These are phyloP conservation scores for Vigna nakashimae DNA, from an alignment of 306 rosid genomes.

Conservation along the genomic window DNA sequence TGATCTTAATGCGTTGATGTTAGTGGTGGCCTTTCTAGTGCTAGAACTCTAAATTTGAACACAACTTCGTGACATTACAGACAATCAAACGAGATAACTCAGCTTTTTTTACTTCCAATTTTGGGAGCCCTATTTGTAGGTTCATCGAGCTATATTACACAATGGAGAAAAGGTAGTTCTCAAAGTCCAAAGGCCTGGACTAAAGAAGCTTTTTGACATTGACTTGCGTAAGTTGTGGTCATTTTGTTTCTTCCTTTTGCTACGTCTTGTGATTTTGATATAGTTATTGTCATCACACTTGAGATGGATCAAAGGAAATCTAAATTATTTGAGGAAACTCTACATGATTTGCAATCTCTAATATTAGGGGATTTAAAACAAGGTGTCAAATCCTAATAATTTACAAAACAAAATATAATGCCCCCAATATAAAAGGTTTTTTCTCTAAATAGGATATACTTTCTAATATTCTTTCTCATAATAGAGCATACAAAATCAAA, in stretches of 20 bases:
- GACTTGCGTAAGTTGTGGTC: constrained; percentile 76
- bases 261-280: constrained; percentile 14
- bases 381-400: background rate
- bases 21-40: background rate
- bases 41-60: constrained; percentile 1
- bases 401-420: background rate
- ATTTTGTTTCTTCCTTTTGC: constrained; percentile 30
- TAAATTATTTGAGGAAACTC: constrained; percentile 31
- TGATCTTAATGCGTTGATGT: constrained; percentile 8
- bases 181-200: constrained; percentile 97
- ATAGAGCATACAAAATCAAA: background rate
- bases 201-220: constrained; percentile 95
- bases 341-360: constrained; percentile 5
- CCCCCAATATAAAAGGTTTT: background rate
- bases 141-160: constrained; percentile 91
- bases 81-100: constrained; percentile 28
- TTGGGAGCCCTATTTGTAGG: constrained; percentile 56
- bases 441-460: background rate
- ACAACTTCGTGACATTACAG: constrained; percentile 1
- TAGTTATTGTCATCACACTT: background rate
- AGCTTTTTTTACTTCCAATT: constrained; percentile 19
- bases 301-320: constrained; percentile 14
- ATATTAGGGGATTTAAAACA: constrained; percentile 1
- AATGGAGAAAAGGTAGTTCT: constrained; percentile 90
- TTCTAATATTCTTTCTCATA: background rate